Percentiles rank a stretch among this genome's conserved stretches.
These are phyloP conservation scores for Xylariaceae sp. DNA, from an alignment of 2,329 filamentous ascomycete species.

Conservation along the genomic window DNA sequence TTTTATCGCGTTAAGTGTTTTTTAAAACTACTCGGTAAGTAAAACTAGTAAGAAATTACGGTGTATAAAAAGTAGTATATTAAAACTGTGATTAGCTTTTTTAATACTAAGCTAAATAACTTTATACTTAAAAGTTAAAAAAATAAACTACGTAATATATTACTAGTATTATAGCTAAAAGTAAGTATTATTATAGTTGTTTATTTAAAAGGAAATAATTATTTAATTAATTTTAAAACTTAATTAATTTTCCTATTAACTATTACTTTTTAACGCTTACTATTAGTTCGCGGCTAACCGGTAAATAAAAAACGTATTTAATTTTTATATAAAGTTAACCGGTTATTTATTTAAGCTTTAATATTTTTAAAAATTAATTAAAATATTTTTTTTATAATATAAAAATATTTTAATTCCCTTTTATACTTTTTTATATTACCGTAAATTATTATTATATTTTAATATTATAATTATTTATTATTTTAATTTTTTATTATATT, in stretches of 20 bases:
- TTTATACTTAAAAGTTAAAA: background rate
- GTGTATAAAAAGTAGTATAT: background rate
- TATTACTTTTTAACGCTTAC: background rate
- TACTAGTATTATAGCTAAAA: background rate
- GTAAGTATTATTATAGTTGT: too few species aligned
- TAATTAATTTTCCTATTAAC: background rate
- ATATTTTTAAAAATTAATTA: too few species aligned
- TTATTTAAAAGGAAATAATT: background rate
- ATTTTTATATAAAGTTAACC: too few species aligned
- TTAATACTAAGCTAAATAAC: background rate
- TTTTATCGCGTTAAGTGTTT: too few species aligned
- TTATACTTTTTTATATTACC: background rate
- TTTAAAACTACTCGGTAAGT: too few species aligned
- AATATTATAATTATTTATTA: background rate
- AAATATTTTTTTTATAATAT: background rate
- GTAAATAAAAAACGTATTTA: too few species aligned
- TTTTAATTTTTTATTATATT: background rate
- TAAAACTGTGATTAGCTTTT: background rate
- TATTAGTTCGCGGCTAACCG: too few species aligned
- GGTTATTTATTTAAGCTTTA: too few species aligned
- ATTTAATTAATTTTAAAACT: background rate
- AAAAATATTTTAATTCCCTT: background rate
- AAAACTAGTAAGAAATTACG: too few species aligned
- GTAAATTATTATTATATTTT: background rate
- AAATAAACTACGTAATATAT: background rate